A percentile compares a stretch with the other conserved stretches of the same genome.
phyloP scores from a whole-genome alignment of 2,329 filamentous ascomycete species.

The Emmonsiellopsis sp. region DNA sequence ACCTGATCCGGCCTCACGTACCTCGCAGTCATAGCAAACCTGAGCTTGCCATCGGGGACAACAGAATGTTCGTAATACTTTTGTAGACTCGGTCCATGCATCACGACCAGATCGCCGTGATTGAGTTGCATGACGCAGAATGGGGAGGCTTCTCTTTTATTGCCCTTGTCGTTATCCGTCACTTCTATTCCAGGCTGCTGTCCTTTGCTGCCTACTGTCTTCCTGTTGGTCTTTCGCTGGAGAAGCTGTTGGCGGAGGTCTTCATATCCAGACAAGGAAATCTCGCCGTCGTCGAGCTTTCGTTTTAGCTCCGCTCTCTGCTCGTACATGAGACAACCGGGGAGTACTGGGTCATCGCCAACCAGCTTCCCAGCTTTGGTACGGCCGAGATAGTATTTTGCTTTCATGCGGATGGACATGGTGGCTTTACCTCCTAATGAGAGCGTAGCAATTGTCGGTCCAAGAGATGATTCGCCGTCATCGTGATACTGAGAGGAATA shows the following conservation, averaged over 20 bases:
- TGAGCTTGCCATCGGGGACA: constrained; percentile 32
- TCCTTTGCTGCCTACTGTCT: not conserved
- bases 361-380: constrained; percentile 14
- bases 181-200: constrained; percentile 5
- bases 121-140: constrained; percentile 39
- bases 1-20: constrained; percentile 35
- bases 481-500: constrained; percentile 42
- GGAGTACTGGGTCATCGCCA: constrained; percentile 23
- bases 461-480: constrained; percentile 48
- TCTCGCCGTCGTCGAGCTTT: constrained; percentile 11
- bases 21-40: constrained; percentile 43
- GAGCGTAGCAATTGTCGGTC: constrained; percentile 47
- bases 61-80: constrained; percentile 47
- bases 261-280: constrained; percentile 17
- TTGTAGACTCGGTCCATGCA: constrained; percentile 48
- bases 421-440: constrained; percentile 44
- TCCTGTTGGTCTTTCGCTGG: not conserved
- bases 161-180: constrained; percentile 19
- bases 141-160: constrained; percentile 19
- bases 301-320: constrained; percentile 18
- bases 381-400: constrained; percentile 33
- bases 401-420: constrained; percentile 49
- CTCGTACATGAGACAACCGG: constrained; percentile 20
- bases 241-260: not conserved
- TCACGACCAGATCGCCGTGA: constrained; percentile 51